Evolutionary conservation across 2,329 filamentous ascomycete species (phyloP), one percentile per base, ranked within the genome.

Genomic region (Xylaria sp.): DNA sequence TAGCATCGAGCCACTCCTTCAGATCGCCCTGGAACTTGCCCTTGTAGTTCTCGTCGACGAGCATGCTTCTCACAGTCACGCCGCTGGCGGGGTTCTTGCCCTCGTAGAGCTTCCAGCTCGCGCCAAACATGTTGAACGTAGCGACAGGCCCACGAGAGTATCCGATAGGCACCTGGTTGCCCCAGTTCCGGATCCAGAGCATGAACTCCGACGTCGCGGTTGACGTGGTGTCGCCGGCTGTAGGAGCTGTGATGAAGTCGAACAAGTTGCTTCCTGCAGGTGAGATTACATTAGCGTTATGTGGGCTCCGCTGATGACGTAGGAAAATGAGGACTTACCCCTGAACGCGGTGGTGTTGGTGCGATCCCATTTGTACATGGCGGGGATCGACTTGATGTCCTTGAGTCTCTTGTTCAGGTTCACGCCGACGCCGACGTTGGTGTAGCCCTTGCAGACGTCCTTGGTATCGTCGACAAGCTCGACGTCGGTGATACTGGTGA

Each of bases 171-270:
- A 72, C 65, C 53, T 75, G 73, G 23, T 67, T 62, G 23, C 71
- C 73, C 73, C 70, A 72, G 65, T 67, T 72, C n/a, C 66, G 18
- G 45, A 75, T 50, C 68, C 69, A 75, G 0, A 75, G 71, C 73
- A 75, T 75, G 65, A 75, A 72, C 63, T 75, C 73, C 10, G 68
- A 69, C 4, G 68, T 65, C 2, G 67, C 64, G 0, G 68, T 70
- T 2, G 69, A 72, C 3, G 55, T 45, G 4, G 28, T 18, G 63
- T 74, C 72, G 9, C 65, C 65, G 9, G 50, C 9, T 5, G 65
- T 73, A 1, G 71, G 70, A 12, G 73, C 63, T 9, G 59, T 65
- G 61, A 75, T 66, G 64, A 75, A 73, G 68, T 75, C 73, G 67
- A 69, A 75, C 20, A 75, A 7, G 61, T 73, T 73, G 64, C 61